Evolutionary conservation across 2,329 filamentous ascomycete species (phyloP).

Genomic region (Zalaria obscura): DNA sequence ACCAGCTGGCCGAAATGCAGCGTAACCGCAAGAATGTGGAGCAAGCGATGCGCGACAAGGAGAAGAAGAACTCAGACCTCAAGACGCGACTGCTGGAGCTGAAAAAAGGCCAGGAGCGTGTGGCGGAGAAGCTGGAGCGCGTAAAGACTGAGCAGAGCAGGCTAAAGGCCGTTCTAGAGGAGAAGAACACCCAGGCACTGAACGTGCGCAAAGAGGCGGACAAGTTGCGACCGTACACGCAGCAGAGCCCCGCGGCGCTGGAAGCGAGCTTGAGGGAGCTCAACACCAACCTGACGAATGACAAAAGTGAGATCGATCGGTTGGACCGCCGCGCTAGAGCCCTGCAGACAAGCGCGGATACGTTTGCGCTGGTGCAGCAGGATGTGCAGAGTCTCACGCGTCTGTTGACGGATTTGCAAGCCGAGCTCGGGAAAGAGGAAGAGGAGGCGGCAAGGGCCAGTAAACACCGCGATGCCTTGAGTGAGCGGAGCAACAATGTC

Average conservation of each 20-base stretch:
- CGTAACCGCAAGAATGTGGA: slow-evolving; percentile 70
- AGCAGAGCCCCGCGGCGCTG: slow-evolving; percentile 72
- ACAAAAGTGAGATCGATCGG: slow-evolving; percentile 74
- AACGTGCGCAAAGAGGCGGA: slow-evolving; percentile 69
- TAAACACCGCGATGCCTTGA: slow-evolving; percentile 72
- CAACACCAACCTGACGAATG: slow-evolving; percentile 59
- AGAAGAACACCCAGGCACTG: slow-evolving; percentile 56
- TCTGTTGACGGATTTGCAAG: slow-evolving; percentile 71
- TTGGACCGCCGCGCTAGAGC: slow-evolving; percentile 80
- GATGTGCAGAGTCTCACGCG: slow-evolving; percentile 84
- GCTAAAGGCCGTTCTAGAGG: slow-evolving; percentile 57
- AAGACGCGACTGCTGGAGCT: slow-evolving; percentile 72
- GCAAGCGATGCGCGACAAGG: slow-evolving; percentile 68
- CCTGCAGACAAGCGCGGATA: slow-evolving; percentile 81
- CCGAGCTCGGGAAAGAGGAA: slow-evolving; percentile 80
- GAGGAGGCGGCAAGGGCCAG: slow-evolving; percentile 72
- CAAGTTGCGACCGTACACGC: slow-evolving; percentile 82
- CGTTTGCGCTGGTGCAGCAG: slow-evolving; percentile 67
- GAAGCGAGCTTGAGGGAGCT: slow-evolving; percentile 73
- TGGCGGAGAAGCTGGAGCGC: slow-evolving; percentile 69
- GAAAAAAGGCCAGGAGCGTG: slow-evolving; percentile 65
- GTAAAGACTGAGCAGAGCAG: slow-evolving; percentile 68
- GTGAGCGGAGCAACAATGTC: slow-evolving; percentile 77
- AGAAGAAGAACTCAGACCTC: slow-evolving; percentile 71
- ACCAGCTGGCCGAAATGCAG: slow-evolving; percentile 65